Percentiles rank a stretch among this genome's conserved stretches.
phyloP scores from a whole-genome alignment of 768 basidiomycete species.

The Hygrophorus russula region DNA sequence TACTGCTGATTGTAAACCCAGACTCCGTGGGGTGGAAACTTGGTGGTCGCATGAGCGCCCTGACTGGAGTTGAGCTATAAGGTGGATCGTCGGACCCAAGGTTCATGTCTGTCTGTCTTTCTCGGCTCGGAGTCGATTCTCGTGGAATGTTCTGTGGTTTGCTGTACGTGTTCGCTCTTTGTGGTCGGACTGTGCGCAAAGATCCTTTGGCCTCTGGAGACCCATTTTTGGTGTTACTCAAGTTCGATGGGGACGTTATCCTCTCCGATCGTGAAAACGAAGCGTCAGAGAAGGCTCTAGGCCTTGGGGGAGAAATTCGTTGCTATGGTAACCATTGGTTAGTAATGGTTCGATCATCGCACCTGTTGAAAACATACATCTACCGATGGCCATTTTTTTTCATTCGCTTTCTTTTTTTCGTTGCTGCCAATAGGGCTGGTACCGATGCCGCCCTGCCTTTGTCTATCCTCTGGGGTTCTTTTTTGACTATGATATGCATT shows the following conservation, averaged over 20 bases:
- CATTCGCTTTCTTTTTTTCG: not conserved
- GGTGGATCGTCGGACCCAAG: not conserved
- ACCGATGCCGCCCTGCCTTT: not conserved
- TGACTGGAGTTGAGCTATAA: slow-evolving; percentile 13
- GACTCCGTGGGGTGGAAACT: slow-evolving; percentile 27
- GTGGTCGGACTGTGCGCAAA: not conserved
- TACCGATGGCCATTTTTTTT: not conserved
- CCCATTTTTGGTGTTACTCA: not conserved
- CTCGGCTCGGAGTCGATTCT: slow-evolving; percentile 8
- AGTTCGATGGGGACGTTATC: not conserved
- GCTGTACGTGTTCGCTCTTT: slow-evolving; percentile 13
- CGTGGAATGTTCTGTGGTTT: slow-evolving; percentile 17
- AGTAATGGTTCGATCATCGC: not conserved
- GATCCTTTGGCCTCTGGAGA: not conserved
- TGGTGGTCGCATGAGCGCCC: slow-evolving; percentile 5
- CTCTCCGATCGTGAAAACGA: not conserved
- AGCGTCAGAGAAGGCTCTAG: too few relatives aligned
- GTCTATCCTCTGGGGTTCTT: not conserved
- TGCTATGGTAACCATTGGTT: not conserved
- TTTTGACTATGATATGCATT: slow-evolving; percentile 3
- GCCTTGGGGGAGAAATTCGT: not conserved
- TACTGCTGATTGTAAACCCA: slow-evolving; percentile 32
- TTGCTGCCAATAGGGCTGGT: not conserved
- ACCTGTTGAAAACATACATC: not conserved
- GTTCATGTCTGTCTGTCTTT: too few relatives aligned